Evolutionary conservation across 257 asterid genomes (phyloP).

Genomic region (Apocynum venetum): DNA sequence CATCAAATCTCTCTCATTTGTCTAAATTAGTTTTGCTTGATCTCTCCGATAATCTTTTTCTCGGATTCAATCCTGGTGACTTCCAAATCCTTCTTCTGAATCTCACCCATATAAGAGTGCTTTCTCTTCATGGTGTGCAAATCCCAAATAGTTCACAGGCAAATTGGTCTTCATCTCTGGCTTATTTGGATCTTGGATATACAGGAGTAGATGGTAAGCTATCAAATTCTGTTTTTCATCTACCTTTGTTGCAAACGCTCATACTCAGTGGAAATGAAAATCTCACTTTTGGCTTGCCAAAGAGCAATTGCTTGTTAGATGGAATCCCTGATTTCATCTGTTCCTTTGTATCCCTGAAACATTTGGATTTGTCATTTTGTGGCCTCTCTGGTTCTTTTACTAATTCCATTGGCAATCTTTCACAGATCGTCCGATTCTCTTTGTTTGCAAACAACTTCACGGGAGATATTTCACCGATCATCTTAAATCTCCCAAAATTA

Average conservation of each 20-base stretch:
- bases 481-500: neutral
- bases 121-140: accelerated
- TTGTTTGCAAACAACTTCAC: neutral
- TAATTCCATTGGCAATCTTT: no score
- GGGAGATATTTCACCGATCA: neutral
- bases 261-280: no score
- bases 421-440: no score
- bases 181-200: neutral
- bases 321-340: no score
- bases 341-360: no score
- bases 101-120: neutral
- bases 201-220: neutral
- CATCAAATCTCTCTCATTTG: neutral
- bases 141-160: neutral
- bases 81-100: neutral
- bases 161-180: neutral
- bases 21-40: conserved; percentile 3
- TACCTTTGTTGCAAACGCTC: no score
- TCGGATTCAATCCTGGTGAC: neutral
- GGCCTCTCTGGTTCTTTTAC: no score
- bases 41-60: neutral
- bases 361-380: no score
- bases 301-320: no score
- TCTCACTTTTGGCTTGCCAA: no score
- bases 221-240: neutral